phyloP scores from a whole-genome alignment of 768 basidiomycete species.

The Pleurotus tuber-regium region DNA sequence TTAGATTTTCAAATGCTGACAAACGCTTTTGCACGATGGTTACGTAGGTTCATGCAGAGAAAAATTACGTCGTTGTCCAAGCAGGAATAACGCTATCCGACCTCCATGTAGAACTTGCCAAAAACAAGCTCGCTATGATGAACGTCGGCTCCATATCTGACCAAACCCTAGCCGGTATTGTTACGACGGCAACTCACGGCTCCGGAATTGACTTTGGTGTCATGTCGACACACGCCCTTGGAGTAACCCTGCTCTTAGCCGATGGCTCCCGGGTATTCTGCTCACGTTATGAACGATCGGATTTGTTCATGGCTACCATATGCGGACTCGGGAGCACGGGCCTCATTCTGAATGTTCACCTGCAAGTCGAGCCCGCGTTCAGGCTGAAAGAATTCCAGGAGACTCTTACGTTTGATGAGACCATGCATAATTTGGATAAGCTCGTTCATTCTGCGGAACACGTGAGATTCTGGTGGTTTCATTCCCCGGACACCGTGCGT shows the following conservation, averaged over 20 bases:
- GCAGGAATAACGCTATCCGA: slow-evolving; percentile 76
- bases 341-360: slow-evolving; percentile 72
- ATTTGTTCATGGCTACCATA: slow-evolving; percentile 86
- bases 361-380: slow-evolving; percentile 83
- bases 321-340: slow-evolving; percentile 93
- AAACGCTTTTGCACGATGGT: slow-evolving; percentile 14
- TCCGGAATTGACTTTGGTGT: slow-evolving; percentile 78
- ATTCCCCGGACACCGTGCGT: slow-evolving; percentile 68
- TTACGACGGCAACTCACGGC: slow-evolving; percentile 95
- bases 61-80: slow-evolving; percentile 66
- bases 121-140: slow-evolving; percentile 76
- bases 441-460: slow-evolving; percentile 73
- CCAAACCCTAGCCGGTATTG: slow-evolving; percentile 88
- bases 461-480: slow-evolving; percentile 96
- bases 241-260: slow-evolving; percentile 74
- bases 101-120: slow-evolving; percentile 66
- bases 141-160: slow-evolving; percentile 97
- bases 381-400: slow-evolving; percentile 72
- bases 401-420: slow-evolving; percentile 60
- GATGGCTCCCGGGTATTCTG: slow-evolving; percentile 69
- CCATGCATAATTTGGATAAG: slow-evolving; percentile 51
- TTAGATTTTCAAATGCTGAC: slow-evolving; percentile 3
- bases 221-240: slow-evolving; percentile 77
- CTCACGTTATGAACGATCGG: slow-evolving; percentile 57
- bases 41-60: slow-evolving; percentile 65